Evolutionary conservation across 192 early-diverging fungal genomes (phyloP), one percentile per base, ranked within the genome.

Genomic region (Bifiguratus adelaidae): DNA sequence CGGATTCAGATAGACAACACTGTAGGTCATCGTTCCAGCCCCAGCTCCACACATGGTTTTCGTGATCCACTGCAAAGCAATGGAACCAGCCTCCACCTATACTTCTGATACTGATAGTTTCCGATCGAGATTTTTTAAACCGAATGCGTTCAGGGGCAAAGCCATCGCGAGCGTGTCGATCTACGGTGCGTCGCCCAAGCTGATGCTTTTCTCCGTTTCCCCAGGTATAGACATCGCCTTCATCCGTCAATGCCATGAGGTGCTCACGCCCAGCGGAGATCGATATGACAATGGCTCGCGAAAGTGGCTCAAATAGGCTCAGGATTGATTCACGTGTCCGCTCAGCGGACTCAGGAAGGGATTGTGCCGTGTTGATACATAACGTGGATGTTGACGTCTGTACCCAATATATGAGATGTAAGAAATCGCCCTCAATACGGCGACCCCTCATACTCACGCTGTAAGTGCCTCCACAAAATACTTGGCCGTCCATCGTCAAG

Each of bases 11-110:
- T 23, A 83, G 54, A 2, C 91, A 89, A 47, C 91, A 82, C 65
- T 97, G 94, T 35, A 77, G 77, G 54, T 82, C 85, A 48, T 91
- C 91, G 63, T 97, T 97, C 43, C 91, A 68, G 9, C 94, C 94
- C 80, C 87, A 92, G 9, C 77, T 71, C 49, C 73, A 90, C 12
- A 92, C 62, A 11, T 73, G 58, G 41, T 78, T 77, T 20, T 72
- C 63, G 9, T 72, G 68, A 44, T 80, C 76, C 4, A 94, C 74
- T 1, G 86, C 75, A 57, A 91, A 92, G 3, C 86, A 86, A 59
- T 89, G 82, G 63, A 92, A 88, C 5, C 82, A 74, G 18, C 91
- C 92, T 22, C 78, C 80, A 18, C 77, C 88, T n/a, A 90, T 82
- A 27, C 58, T 60, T 5, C 48, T 49, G 43, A 95, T 76, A 22